phyloP scores from a whole-genome alignment of 148 eudicot species.

The Hydrangea macrophylla region DNA sequence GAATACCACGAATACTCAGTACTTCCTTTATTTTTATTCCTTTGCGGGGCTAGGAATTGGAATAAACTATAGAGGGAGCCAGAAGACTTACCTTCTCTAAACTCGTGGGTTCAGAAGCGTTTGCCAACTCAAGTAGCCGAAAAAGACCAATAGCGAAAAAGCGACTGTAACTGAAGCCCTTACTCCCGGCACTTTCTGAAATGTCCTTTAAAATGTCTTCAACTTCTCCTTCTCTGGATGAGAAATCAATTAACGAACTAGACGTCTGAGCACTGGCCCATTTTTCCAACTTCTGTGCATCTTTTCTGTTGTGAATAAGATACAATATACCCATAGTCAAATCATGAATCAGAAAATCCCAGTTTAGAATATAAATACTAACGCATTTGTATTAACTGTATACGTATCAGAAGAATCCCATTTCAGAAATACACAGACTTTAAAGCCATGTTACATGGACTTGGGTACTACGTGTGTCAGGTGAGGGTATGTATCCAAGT shows the following conservation, averaged over 20 bases:
- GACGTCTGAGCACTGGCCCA: constrained; percentile 80
- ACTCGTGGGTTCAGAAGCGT: constrained; percentile 75
- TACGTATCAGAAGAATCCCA: too few relatives aligned
- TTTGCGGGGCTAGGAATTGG: background rate
- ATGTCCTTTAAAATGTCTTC: constrained; percentile 74
- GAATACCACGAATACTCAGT: background rate
- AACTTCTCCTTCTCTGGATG: constrained; percentile 75
- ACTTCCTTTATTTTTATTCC: too few relatives aligned
- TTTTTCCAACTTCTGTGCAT: constrained; percentile 83
- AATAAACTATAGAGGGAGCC: background rate
- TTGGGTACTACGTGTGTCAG: too few relatives aligned
- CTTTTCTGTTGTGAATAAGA: constrained; percentile 53
- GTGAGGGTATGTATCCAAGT: too few relatives aligned
- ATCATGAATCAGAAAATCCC: too few relatives aligned
- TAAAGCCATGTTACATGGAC: too few relatives aligned
- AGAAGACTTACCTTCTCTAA: constrained; percentile 64
- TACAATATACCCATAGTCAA: too few relatives aligned
- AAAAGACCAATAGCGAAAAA: constrained; percentile 94
- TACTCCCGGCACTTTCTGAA: constrained; percentile 68
- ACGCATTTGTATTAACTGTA: too few relatives aligned
- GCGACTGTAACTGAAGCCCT: constrained; percentile 83
- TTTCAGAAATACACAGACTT: too few relatives aligned
- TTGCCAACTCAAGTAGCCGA: constrained; percentile 87
- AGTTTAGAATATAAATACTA: too few relatives aligned
- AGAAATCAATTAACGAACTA: constrained; percentile 66